Evolutionary conservation across 2,329 filamentous ascomycete genomes (phyloP), one percentile per base, ranked within the genome.

Genomic region (Xylaria sp.): DNA sequence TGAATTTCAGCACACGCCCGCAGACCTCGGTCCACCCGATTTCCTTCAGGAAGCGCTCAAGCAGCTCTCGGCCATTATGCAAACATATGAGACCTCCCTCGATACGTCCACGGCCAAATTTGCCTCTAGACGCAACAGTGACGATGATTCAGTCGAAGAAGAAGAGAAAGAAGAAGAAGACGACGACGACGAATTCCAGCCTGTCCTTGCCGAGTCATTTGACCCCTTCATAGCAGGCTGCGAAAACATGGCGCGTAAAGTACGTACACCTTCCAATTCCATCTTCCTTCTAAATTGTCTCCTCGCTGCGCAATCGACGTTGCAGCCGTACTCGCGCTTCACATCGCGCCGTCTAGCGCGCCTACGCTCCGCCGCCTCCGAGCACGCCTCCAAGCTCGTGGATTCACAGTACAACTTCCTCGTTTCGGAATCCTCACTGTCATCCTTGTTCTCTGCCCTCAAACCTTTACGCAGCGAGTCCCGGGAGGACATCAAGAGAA

Each of bases 191-290:
- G 89, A 89, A 42, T 97, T 97, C 73, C 86, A 92, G 53, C 86
- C 89, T 5, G 89, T 97, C 22, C 82, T 97, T 20, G 83, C 85
- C 45, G 92, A 95, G 73, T 90, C 93, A 0, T 88, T 98, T 39
- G 92, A 97, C 72, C 95, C 96, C 0, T 97, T 96, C 79, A 81
- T 98, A 50, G 83, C 87, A 15, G 89, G 88, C n/a, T 93, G 91
- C 75, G 86, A 90, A 66, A 89, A 88, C 63, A 86, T 96, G 74
- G 86, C 90, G 13, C 86, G 84, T 66, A 81, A 83, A 20, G 82
- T 96, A 50, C 79, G 83, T 3, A 77, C 85, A 1, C 90, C 90
- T 0, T 84, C 86, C 9, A 22, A 58, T 65, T 86, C 88, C 36
- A 88, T 95, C 6, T 94, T 95, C 74, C 82, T 87, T 7, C 84